Base-by-base conservation (phyloP, 2,329 filamentous ascomycete genomes). In the Sporothrix globosa region DNA sequence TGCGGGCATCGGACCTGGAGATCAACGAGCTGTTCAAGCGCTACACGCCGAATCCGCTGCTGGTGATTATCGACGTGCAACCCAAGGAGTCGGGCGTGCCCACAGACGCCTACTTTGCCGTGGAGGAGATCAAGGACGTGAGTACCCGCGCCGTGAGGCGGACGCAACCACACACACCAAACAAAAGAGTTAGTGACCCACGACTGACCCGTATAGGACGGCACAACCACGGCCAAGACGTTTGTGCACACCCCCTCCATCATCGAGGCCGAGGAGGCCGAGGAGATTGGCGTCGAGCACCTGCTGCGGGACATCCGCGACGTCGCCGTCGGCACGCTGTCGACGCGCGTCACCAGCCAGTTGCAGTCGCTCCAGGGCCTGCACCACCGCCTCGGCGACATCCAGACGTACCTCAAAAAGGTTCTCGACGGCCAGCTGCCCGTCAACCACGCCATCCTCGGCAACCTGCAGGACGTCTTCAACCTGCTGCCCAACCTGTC, bases 1-100 rank as follows among this genome's bases (percentile, higher is more conserved):
- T 99, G 78, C 90, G 96, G 79, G 95, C 94, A 70, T 97, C 96
- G 60, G 96, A 99, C 85, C 84, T 99, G 75, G 92, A 98, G 84
- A 97, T 99, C 90, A 99, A 99, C 83, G 96, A 99, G 83, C 88
- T 99, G 72, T 98, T 99, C 88, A 99, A 99, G 86, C 89, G 94
- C 84, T 99, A 99, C 84, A 97, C 94, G 68, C 93, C 96, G 24
- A 97, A 98, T 79, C 96, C 96, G 67, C 85, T 99, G 75, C 87
- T 99, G 68, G 95, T 98, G 79, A 99, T 99, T 81, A 94, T 99
- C 76, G 96, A 99, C 79, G 96, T 99, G 73, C 95, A 98, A 82
- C 95, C 96, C 30, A 97, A 97, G 83, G 95, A 98, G 82, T 92
- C 97, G 24, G 96, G 96, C 73, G 96, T 99, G 69, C 96, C 96